These are phyloP conservation scores for Paraleonurus japonicus DNA, from an alignment of 257 asterid genomes.

Conservation along the genomic window DNA sequence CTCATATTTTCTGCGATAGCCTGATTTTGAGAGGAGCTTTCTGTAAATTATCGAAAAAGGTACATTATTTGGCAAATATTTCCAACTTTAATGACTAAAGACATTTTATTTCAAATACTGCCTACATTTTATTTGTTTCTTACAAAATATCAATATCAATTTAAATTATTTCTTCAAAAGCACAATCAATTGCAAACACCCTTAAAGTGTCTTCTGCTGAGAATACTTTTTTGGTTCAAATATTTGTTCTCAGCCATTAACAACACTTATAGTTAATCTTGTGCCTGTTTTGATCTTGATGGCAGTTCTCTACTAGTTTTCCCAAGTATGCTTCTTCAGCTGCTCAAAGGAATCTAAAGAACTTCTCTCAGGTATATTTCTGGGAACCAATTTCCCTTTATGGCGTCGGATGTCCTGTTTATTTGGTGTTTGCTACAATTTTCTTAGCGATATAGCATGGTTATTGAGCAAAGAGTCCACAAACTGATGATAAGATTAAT, in stretches of 20 bases:
- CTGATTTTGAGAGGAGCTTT: not conserved
- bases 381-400: constrained; percentile 4
- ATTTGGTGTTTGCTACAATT: not conserved
- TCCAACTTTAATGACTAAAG: not conserved
- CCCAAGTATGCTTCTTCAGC: constrained; percentile 89
- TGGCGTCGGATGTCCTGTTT: not conserved
- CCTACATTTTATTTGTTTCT: not conserved
- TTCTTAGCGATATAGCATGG: not conserved
- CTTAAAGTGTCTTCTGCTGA: not conserved
- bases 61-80: not conserved
- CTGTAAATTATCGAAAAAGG: not conserved
- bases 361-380: constrained; percentile 63
- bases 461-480: not conserved
- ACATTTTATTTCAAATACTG: not conserved
- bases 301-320: constrained; percentile 76
- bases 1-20: not conserved
- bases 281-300: constrained; percentile 22
- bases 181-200: not conserved
- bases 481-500: not conserved
- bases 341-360: constrained; percentile 90
- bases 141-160: not conserved
- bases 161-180: not conserved
- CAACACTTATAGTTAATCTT: not conserved
- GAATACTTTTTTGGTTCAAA: not conserved
- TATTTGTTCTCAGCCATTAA: not conserved